Percentiles rank a stretch among this genome's conserved stretches.
These are phyloP conservation scores for Pseudozyma hubeiensis DNA, from an alignment of 1,284 basidiomycete species.

Conservation along the genomic window DNA sequence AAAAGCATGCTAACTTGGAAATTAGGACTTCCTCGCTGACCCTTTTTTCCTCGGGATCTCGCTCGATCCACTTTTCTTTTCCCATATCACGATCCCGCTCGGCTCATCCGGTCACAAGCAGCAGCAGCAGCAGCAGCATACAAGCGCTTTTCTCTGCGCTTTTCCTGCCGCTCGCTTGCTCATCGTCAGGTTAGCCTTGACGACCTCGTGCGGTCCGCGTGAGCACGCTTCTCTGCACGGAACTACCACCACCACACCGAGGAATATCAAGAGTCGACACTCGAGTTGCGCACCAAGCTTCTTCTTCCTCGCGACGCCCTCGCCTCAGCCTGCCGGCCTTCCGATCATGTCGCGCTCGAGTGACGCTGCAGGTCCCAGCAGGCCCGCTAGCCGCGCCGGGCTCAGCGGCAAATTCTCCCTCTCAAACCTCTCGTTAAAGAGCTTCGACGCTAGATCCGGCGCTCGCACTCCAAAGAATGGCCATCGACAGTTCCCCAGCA, in stretches of 20 bases:
- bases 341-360: slow-evolving; percentile 9
- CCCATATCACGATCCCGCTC: too few species aligned
- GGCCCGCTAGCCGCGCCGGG: slow-evolving; percentile 27
- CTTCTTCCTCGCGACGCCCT: not conserved
- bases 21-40: too few species aligned
- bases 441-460: slow-evolving; percentile 21
- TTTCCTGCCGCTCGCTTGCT: too few species aligned
- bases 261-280: not conserved
- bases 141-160: too few species aligned
- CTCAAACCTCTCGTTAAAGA: slow-evolving; percentile 47
- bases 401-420: slow-evolving; percentile 42
- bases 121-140: too few species aligned
- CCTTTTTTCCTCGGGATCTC: too few species aligned
- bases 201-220: too few species aligned
- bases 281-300: too few species aligned
- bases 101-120: not conserved
- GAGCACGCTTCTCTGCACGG: too few species aligned
- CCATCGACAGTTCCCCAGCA: slow-evolving; percentile 27
- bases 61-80: too few species aligned
- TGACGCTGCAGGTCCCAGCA: slow-evolving; percentile 28
- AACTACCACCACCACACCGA: not conserved
- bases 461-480: slow-evolving; percentile 28
- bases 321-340: not conserved
- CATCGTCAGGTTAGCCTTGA: too few species aligned
- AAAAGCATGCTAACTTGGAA: too few species aligned